Percentiles rank a stretch among this genome's conserved stretches.
These are phyloP conservation scores for Clavulina sp. DNA, from an alignment of 768 basidiomycete species.

Conservation along the genomic window DNA sequence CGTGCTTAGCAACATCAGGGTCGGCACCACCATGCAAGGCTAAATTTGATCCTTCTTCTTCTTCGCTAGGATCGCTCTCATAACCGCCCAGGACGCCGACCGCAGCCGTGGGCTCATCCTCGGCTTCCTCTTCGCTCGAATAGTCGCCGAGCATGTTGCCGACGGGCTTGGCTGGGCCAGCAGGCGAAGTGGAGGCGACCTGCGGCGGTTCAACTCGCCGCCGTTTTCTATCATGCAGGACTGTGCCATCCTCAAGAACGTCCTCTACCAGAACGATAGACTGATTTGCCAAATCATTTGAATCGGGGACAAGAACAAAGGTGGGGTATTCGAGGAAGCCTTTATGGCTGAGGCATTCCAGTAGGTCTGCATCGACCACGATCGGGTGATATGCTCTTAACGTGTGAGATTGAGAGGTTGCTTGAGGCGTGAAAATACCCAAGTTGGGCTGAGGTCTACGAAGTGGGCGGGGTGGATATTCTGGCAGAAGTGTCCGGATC, in stretches of 20 bases:
- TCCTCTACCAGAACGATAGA: too few species aligned
- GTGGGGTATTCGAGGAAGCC: conserved; percentile 73
- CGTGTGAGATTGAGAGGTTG: conserved; percentile 8
- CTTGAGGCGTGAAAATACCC: too few species aligned
- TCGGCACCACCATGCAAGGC: conserved; percentile 26
- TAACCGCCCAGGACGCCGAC: too few species aligned
- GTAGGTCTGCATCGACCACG: conserved; percentile 32
- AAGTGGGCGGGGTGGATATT: too few species aligned
- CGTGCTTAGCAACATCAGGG: conserved; percentile 25
- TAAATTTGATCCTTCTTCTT: conserved; percentile 22
- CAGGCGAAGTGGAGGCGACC: not conserved
- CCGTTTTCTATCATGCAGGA: conserved; percentile 24
- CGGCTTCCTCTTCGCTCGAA: conserved; percentile 3
- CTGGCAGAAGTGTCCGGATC: too few species aligned
- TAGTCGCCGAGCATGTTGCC: not conserved
- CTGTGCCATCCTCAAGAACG: conserved; percentile 19
- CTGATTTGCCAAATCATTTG: too few species aligned
- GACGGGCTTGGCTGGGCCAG: not conserved
- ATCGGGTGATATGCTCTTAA: conserved; percentile 41
- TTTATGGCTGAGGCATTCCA: conserved; percentile 33
- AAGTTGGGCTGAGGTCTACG: too few species aligned
- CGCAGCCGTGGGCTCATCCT: not conserved
- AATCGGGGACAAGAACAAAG: conserved; percentile 54
- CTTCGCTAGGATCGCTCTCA: conserved; percentile 21
- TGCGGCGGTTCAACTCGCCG: conserved; percentile 10